These are phyloP conservation scores for Citrus mangshanensis DNA, from an alignment of 345 rosid species.

Conservation along the genomic window DNA sequence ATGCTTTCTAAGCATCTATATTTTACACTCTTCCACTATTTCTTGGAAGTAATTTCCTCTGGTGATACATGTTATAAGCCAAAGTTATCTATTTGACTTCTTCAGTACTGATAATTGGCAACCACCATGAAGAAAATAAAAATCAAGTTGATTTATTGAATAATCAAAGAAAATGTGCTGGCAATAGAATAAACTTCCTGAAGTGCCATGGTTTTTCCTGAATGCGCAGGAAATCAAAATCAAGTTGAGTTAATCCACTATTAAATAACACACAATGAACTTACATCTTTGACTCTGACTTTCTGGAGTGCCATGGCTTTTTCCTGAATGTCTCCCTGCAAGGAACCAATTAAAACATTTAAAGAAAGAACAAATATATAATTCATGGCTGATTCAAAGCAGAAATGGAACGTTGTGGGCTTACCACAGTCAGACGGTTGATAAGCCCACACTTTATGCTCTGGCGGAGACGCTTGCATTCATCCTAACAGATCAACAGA, in stretches of 20 bases:
- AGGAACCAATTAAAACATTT: slow-evolving; percentile 15
- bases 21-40: neutral
- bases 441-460: slow-evolving; percentile 96
- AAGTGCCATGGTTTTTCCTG: neutral
- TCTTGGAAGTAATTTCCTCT: neutral
- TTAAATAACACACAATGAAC: slow-evolving; percentile 14
- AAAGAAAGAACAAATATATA: slow-evolving; percentile 8
- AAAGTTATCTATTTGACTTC: neutral
- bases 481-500: slow-evolving; percentile 60
- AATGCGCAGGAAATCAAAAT: neutral
- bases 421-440: slow-evolving; percentile 88
- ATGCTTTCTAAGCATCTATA: neutral
- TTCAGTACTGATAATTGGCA: neutral
- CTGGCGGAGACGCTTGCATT: slow-evolving; percentile 95
- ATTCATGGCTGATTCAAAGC: neutral
- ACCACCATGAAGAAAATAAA: neutral
- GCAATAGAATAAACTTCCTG: neutral
- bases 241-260: neutral
- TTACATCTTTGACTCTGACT: slow-evolving; percentile 95
- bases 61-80: neutral
- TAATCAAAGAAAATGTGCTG: neutral
- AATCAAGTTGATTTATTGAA: neutral
- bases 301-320: slow-evolving; percentile 86
- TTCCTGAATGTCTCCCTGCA: slow-evolving; percentile 92
- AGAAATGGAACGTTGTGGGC: neutral